Evolutionary conservation across 805 yeast species (phyloP).

Genomic region (Scheffersomyces amazonensis): DNA sequence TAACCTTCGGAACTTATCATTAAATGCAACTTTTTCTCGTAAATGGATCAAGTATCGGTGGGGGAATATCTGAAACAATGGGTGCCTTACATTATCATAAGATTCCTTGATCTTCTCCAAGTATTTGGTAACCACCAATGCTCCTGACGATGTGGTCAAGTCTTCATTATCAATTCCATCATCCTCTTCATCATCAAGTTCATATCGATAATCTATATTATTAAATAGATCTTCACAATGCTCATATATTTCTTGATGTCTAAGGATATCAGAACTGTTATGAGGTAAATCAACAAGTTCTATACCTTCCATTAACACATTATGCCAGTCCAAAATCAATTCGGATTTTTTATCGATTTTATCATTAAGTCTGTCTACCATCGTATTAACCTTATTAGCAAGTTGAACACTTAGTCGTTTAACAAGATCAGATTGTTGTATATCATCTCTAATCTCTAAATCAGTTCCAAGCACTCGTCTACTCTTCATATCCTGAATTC

Average conservation of each 20-base stretch:
- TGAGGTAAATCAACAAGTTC: conserved; percentile 11
- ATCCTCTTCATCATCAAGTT: conserved; percentile 16
- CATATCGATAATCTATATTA: conserved; percentile 22
- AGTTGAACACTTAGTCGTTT: conserved; percentile 6
- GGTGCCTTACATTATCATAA: neutral
- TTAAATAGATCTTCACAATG: conserved; percentile 25
- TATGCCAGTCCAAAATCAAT: conserved; percentile 27
- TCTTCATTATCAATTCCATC: conserved; percentile 6
- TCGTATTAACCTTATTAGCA: conserved; percentile 9
- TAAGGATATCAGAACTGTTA: conserved; percentile 3
- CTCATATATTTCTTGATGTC: conserved; percentile 14
- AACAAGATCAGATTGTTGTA: conserved; percentile 1
- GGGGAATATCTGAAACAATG: neutral
- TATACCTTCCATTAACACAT: conserved; percentile 21
- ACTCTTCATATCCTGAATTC: neutral
- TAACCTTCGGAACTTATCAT: conserved; percentile 2
- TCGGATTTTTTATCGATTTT: conserved; percentile 3
- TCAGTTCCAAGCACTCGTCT: neutral
- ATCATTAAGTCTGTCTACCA: conserved; percentile 7
- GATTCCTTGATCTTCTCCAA: conserved; percentile 2
- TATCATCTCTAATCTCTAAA: conserved; percentile 1
- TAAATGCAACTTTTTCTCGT: neutral
- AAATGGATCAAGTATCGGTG: neutral
- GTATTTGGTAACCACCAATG: conserved; percentile 7
- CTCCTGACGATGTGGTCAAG: conserved; percentile 1